These are phyloP conservation scores for Durusdinium trenchii DNA, from an alignment of 73 alveolate species.

Conservation along the genomic window DNA sequence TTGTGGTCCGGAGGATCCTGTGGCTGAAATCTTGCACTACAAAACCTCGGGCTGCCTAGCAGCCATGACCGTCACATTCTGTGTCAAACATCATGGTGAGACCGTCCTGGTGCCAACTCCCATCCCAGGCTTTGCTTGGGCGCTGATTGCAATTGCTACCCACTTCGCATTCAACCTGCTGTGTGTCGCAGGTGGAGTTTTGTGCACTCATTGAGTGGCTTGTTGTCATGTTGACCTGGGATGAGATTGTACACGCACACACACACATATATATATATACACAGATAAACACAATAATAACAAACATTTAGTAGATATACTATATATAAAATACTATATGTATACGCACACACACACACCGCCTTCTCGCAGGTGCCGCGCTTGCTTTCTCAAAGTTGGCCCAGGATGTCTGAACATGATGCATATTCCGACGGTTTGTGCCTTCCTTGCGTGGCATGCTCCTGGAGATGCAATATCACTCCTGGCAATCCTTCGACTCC, in stretches of 20 bases:
- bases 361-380: constrained; percentile 29
- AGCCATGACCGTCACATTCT: background rate
- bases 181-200: constrained; percentile 40
- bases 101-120: no score
- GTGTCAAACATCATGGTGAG: background rate
- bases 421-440: no score
- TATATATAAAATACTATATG: no score
- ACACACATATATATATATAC: background rate
- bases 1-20: constrained; percentile 34
- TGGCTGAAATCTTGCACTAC: constrained; percentile 87
- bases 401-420: constrained; percentile 56
- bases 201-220: background rate
- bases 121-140: constrained; percentile 47
- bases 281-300: background rate
- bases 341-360: no score
- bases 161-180: constrained; percentile 60
- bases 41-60: constrained; percentile 46
- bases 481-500: no score
- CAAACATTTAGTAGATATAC: background rate
- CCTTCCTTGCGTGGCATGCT: background rate
- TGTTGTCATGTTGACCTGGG: background rate
- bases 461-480: background rate
- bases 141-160: constrained; percentile 53
- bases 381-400: constrained; percentile 75
- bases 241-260: background rate